A percentile compares a stretch with the other conserved stretches of the same genome.
Evolutionary conservation across 805 yeast species (phyloP).

Genomic region (Saccharomycopsis sp.): DNA sequence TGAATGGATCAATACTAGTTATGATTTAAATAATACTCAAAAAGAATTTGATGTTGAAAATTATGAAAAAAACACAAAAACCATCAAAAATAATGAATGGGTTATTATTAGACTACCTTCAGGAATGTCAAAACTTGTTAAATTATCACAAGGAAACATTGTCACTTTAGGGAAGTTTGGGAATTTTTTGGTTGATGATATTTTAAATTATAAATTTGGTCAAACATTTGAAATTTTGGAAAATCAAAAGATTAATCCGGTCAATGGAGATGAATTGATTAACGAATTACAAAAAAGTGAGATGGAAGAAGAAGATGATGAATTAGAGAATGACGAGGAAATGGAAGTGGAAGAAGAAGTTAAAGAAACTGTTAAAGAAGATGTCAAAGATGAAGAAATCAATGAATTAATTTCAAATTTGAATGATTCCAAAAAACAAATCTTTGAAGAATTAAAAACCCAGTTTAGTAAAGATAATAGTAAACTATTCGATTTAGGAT

Average conservation of each 20-base stretch:
- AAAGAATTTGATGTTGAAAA: conserved; percentile 1
- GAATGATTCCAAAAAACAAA: conserved; percentile 31
- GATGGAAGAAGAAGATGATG: conserved; percentile 23
- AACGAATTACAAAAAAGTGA: conserved; percentile 24
- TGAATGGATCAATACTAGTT: too few species aligned
- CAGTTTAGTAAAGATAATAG: conserved; percentile 43
- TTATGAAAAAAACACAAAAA: conserved; percentile 21
- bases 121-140: conserved; percentile 63
- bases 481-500: conserved; percentile 56
- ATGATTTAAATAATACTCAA: too few species aligned
- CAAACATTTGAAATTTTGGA: conserved; percentile 78
- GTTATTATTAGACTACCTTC: conserved; percentile 75
- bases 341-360: conserved; percentile 29
- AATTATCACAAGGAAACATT: conserved; percentile 46
- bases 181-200: conserved; percentile 58
- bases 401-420: conserved; percentile 24
- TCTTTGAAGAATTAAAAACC: too few species aligned
- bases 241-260: conserved; percentile 40
- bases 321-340: conserved; percentile 21
- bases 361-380: conserved; percentile 25
- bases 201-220: conserved; percentile 78
- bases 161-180: conserved; percentile 90
- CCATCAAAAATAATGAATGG: conserved; percentile 38
- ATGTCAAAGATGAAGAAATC: conserved; percentile 23
- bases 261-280: conserved; percentile 29